Evolutionary conservation across 176 grass and related monocot species (phyloP), one percentile per base, ranked within the genome.

Genomic region (Dactylis glomerata): DNA sequence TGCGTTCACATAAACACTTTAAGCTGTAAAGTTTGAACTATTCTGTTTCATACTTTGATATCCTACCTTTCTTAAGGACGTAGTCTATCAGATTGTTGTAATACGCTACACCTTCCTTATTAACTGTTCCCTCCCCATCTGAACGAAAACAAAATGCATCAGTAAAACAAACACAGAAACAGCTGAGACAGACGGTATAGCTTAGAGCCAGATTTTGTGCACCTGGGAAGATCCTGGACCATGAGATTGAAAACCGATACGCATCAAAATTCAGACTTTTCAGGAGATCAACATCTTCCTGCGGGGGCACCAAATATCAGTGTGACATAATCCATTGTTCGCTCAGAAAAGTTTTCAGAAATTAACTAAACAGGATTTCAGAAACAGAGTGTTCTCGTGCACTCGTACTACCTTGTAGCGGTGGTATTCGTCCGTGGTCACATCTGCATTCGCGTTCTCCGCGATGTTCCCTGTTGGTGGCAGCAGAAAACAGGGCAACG

Each of bases 51-150:
- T 55, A 30, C 61, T 79, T 64, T 76, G 30, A 77, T 38, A 27
- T 41, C 28, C 14, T 85, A 96, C 94, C 94, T 91, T 93, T 79
- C 78, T 90, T 86, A 63, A 96, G 8, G 58, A 96, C 10, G 16
- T 89, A 90, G 72, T 96, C 86, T 86, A 93, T 93, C 40, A 93
- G 82, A 80, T 87, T 91, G 50, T 96, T 96, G 81, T 96, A 96
- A 75, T 96, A 89, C 1, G 81, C 70, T 24, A 96, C 82, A 13
- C 94, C 94, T 83, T 93, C 79, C 31, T 67, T 19, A 27, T 96
- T 93, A 80, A 93, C 30, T 84, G 41, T 90, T 73, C 94, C 91
- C 81, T 87, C 90, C 10, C 86, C 91, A 80, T 91, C 94, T 91
- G 85, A 32, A 82, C 45, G 16, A 59, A 59, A 76, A 36, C 44